Conservation (phyloP, 108 stramenopile genomes). For the Halocafeteria seosinensis region DNA sequence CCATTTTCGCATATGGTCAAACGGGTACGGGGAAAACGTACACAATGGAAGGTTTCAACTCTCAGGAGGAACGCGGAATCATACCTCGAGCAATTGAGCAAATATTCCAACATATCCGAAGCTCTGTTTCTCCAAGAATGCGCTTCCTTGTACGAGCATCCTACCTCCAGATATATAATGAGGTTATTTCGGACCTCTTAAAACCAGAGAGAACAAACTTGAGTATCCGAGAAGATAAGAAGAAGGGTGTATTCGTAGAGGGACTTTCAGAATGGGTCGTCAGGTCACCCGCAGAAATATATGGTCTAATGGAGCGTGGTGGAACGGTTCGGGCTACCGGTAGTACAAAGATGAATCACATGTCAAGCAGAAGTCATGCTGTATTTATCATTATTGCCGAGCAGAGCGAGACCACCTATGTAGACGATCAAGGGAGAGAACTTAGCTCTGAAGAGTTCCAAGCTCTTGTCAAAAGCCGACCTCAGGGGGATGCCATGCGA, state of each 20-base stretch:
- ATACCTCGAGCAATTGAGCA: conserved; percentile 52
- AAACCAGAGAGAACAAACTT: conserved; percentile 43
- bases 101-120: conserved; percentile 40
- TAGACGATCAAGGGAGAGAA: conserved; percentile 26
- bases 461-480: conserved; percentile 14
- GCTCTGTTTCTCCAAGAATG: conserved; percentile 10
- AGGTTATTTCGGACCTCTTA: conserved; percentile 41
- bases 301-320: conserved; percentile 49
- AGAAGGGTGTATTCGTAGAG: conserved; percentile 43
- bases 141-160: conserved; percentile 42
- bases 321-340: conserved; percentile 41
- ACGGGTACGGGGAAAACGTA: conserved; percentile 73
- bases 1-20: conserved; percentile 83
- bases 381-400: conserved; percentile 50
- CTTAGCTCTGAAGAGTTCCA: conserved; percentile 24
- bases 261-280: conserved; percentile 51
- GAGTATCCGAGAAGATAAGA: conserved; percentile 40
- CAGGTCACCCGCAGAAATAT: conserved; percentile 43
- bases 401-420: conserved; percentile 27
- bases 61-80: conserved; percentile 33
- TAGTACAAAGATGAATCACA: conserved; percentile 41
- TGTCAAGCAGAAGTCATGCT: conserved; percentile 30
- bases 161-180: conserved; percentile 53
- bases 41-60: conserved; percentile 47
- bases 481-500: conserved; percentile 15